Conservation (phyloP, 108 stramenopile species). For the Cylindrotheca fusiformis region DNA sequence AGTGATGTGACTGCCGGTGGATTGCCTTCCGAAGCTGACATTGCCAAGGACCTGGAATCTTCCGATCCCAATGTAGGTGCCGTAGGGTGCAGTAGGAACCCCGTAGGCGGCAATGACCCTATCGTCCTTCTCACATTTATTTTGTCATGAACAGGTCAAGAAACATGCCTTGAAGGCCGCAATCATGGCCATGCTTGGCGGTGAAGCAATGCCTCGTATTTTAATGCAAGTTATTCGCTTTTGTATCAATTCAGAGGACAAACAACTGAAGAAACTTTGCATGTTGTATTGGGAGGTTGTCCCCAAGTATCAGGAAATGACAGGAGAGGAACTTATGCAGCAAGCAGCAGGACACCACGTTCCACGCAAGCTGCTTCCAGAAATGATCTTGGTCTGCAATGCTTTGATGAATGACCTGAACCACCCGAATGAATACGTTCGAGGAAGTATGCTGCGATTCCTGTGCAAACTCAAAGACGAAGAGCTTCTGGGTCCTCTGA, state of each 20-base stretch:
- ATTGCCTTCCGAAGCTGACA: slow-evolving; percentile 90
- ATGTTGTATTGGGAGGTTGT: slow-evolving; percentile 99
- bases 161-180: slow-evolving; percentile 94
- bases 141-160: slow-evolving; percentile 65
- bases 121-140: neutral
- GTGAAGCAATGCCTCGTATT: slow-evolving; percentile 95
- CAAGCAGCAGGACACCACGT: slow-evolving; percentile 73
- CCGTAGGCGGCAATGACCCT: slow-evolving; percentile 15
- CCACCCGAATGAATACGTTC: slow-evolving; percentile 99
- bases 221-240: slow-evolving; percentile 99
- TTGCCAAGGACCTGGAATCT: slow-evolving; percentile 92
- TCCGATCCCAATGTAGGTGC: slow-evolving; percentile 74
- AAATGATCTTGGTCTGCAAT: slow-evolving; percentile 99
- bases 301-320: slow-evolving; percentile 89
- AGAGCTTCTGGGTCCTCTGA: slow-evolving; percentile 96
- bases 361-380: slow-evolving; percentile 92
- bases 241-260: slow-evolving; percentile 98
- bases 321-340: slow-evolving; percentile 68
- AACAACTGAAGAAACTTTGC: slow-evolving; percentile 96
- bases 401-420: slow-evolving; percentile 98
- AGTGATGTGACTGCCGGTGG: slow-evolving; percentile 89
- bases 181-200: slow-evolving; percentile 96
- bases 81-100: slow-evolving; percentile 9
- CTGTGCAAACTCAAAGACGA: slow-evolving; percentile 97
- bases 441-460: slow-evolving; percentile 98